Evolutionary conservation across 2,329 filamentous ascomycete species (phyloP).

Genomic region (Penicillium verrucosum): DNA sequence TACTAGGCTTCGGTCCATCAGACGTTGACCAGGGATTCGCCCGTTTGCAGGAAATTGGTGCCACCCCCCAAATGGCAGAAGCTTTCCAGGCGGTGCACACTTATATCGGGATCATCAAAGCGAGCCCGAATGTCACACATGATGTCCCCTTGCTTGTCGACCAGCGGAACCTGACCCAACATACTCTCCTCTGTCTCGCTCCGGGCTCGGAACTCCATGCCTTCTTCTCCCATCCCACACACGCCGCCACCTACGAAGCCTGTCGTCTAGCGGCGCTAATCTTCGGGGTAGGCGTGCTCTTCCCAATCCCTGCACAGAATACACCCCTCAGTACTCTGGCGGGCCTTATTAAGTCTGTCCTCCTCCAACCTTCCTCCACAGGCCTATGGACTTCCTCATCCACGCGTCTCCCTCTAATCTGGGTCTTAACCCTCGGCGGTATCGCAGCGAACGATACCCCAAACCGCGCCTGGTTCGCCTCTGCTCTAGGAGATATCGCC

Average conservation of each 20-base stretch:
- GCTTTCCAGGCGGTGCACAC: conserved; percentile 31
- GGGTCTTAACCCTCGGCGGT: conserved; percentile 38
- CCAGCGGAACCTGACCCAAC: conserved; percentile 41
- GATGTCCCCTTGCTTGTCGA: conserved; percentile 32
- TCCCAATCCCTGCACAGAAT: conserved; percentile 39
- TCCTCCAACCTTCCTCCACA: conserved; percentile 23
- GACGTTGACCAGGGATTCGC: conserved; percentile 28
- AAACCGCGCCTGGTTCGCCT: conserved; percentile 35
- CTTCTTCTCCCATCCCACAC: conserved; percentile 18
- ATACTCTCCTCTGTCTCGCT: conserved; percentile 33
- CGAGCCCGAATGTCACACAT: conserved; percentile 17
- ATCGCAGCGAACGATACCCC: conserved; percentile 36
- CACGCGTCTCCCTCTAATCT: conserved; percentile 31
- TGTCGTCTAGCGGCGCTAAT: conserved; percentile 37
- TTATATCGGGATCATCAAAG: conserved; percentile 32
- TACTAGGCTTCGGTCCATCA: conserved; percentile 26
- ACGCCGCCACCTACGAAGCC: conserved; percentile 33
- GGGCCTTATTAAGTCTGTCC: conserved; percentile 22
- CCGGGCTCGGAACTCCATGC: conserved; percentile 22
- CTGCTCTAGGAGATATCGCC: conserved; percentile 23
- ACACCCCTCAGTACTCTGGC: conserved; percentile 35
- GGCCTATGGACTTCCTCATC: conserved; percentile 27
- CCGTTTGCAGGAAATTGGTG: conserved; percentile 23
- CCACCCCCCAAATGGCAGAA: conserved; percentile 30
- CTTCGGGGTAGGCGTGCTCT: conserved; percentile 40